Conservation (phyloP, 1,284 basidiomycete genomes). For the Apiotrichum veenhuisii region DNA sequence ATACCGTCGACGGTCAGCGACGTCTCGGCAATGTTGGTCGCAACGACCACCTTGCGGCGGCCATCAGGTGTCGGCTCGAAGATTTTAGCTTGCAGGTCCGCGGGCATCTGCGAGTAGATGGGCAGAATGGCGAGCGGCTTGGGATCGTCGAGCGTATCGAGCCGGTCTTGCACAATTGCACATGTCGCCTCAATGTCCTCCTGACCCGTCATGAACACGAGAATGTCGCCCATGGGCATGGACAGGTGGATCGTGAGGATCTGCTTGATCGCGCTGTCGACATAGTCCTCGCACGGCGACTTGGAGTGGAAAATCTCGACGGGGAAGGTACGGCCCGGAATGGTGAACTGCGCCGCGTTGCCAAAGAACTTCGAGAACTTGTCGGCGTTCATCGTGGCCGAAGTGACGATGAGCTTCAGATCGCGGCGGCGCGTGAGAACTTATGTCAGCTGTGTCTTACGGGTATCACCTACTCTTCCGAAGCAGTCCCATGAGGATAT, state of each 20-base stretch:
- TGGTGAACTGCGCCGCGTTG: constrained; percentile 90
- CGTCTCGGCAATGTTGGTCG: constrained; percentile 98
- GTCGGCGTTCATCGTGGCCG: constrained; percentile 98
- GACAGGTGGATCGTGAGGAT: constrained; percentile 94
- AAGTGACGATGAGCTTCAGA: constrained; percentile 93
- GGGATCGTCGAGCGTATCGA: constrained; percentile 86
- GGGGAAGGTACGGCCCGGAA: constrained; percentile 97
- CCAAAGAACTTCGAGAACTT: constrained; percentile 98
- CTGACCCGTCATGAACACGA: constrained; percentile 99
- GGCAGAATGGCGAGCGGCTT: constrained; percentile 81
- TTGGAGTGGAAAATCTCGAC: constrained; percentile 95
- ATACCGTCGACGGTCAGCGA: constrained; percentile 99
- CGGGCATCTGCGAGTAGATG: constrained; percentile 99
- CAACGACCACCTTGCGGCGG: constrained; percentile 91
- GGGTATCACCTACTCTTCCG: constrained; percentile 69
- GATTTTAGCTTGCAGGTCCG: constrained; percentile 96
- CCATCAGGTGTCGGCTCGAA: constrained; percentile 94
- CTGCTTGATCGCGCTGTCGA: constrained; percentile 96
- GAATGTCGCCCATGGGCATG: constrained; percentile 87
- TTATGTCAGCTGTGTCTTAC: constrained; percentile 40
- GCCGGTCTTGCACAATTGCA: constrained; percentile 83
- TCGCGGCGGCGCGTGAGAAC: constrained; percentile 87
- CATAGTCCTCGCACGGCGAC: constrained; percentile 97
- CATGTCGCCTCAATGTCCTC: constrained; percentile 98
- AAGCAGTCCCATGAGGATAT: constrained; percentile 93